Base-by-base conservation (phyloP, 352 stramenopile genomes). In the Phytophthora pistaciae region DNA sequence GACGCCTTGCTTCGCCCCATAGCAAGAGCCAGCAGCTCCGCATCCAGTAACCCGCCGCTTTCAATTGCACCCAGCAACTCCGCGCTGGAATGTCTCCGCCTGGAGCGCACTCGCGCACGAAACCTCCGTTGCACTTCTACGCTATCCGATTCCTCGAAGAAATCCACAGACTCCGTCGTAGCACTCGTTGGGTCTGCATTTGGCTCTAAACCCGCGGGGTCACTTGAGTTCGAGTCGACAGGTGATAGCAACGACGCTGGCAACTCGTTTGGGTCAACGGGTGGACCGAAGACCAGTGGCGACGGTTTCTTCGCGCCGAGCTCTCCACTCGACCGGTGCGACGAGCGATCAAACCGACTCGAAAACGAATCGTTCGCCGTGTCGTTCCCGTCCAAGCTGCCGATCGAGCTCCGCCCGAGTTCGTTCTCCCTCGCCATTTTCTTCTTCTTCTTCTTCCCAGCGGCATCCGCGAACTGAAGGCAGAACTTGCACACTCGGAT, bases 401-500 rank as follows among this genome's bases (percentile, higher is more conserved):
- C 64, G 25, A 74, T 68, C 1, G 63, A 77, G 31, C 71, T 25
- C 13, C 59, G 55, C 9, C 21, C 53, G 16, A 49, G 36, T 46
- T 79, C 42, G 23, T 54, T 74, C 36, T 84, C 54, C 21, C 60
- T 46, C 13, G 27, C 27, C 3, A 29, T 29, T 29, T 29, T 3
- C 25, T 70, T 66, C 10, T 21, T 49, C 46, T 69, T 67, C 56
- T 85, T 85, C 14, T 74, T 74, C 33, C 82, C 75, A 21, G 79
- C 68, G 18, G 76, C 72, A n/a, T 77, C 68, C 25, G 86, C 74
- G 31, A 88, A 91, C 40, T 75, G 68, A 23, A 79, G 72, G 55
- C 90, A 96, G 44, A 93, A 92, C 23, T 90, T 90, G 69, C 90
- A 96, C 38, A 95, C 84, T 50, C 90, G 90, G 66, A 95, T 80